A percentile compares a stretch with the other conserved stretches of the same genome.
Evolutionary conservation across 2,329 filamentous ascomycete genomes (phyloP).

Genomic region (Chrysoporthe deuterocubensis): DNA sequence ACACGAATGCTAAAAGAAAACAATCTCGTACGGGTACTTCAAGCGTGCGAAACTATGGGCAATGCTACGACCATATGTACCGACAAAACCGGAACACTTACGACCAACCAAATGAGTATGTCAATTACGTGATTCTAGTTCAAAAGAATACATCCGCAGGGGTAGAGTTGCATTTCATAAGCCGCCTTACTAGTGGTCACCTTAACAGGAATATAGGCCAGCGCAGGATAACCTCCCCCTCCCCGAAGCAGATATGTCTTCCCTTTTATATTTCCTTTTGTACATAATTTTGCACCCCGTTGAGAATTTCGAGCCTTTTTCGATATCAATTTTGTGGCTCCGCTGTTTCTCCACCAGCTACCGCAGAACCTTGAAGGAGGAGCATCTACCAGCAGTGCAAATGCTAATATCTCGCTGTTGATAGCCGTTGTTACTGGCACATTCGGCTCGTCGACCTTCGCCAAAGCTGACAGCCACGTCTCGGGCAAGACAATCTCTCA

Average conservation of each 20-base stretch:
- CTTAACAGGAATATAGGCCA: too few species aligned
- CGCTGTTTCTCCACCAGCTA: background rate
- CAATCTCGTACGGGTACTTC: conserved; percentile 69
- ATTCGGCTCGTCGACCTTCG: conserved; percentile 48
- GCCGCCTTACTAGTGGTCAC: too few species aligned
- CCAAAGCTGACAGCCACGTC: conserved; percentile 15
- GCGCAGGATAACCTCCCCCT: too few species aligned
- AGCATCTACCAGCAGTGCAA: background rate
- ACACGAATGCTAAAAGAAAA: conserved; percentile 72
- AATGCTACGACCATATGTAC: conserved; percentile 65
- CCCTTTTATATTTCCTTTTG: background rate
- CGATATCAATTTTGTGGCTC: background rate
- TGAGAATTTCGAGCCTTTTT: background rate
- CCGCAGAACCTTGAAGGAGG: background rate
- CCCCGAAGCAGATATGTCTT: background rate
- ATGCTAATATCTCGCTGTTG: background rate
- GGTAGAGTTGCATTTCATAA: too few species aligned
- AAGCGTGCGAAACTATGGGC: conserved; percentile 73
- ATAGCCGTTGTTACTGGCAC: conserved; percentile 70
- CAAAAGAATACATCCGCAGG: background rate
- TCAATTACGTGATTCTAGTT: background rate
- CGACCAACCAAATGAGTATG: conserved; percentile 70
- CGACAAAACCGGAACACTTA: conserved; percentile 77
- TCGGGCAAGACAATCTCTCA: conserved; percentile 31
- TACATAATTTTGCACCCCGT: background rate